A percentile compares a stretch with the other conserved stretches of the same genome.
Conservation (phyloP, 192 early-diverging fungal species). For the Backusella tarrabulga region DNA sequence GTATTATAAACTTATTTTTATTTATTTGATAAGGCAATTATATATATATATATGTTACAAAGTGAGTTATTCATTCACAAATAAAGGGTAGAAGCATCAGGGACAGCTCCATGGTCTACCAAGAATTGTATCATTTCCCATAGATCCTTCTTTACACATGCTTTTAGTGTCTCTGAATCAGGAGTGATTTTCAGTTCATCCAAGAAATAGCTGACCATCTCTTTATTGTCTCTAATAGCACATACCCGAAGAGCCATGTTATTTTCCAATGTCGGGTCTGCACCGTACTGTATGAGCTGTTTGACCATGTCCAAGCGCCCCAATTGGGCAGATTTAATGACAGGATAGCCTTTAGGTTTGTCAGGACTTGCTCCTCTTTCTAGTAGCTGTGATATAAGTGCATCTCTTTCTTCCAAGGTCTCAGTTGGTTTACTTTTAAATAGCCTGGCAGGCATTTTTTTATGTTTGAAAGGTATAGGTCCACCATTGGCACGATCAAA, state of each 20-base stretch:
- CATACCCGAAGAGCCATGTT: constrained; percentile 35
- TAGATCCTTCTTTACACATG: constrained; percentile 28
- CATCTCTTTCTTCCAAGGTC: not conserved
- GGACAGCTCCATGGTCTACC: constrained; percentile 38
- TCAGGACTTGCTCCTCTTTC: constrained; percentile 35
- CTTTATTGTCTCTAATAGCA: constrained; percentile 25
- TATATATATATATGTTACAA: not conserved
- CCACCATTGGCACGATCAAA: constrained; percentile 14
- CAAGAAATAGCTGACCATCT: constrained; percentile 35
- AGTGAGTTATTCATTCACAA: not conserved
- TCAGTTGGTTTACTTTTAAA: constrained; percentile 10
- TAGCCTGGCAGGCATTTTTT: constrained; percentile 31
- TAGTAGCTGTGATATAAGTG: constrained; percentile 26
- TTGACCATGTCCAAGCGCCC: constrained; percentile 31
- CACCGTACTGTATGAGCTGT: constrained; percentile 29
- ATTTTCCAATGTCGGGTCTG: constrained; percentile 26
- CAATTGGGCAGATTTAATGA: constrained; percentile 38
- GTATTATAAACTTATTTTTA: not conserved
- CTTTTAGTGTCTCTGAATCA: constrained; percentile 31
- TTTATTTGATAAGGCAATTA: not conserved
- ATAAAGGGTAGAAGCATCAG: constrained; percentile 35
- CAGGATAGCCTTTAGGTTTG: constrained; percentile 39
- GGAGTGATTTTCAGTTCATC: constrained; percentile 34
- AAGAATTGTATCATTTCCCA: constrained; percentile 38
- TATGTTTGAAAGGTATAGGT: not conserved